Percentiles rank a stretch among this genome's conserved stretches.
Conservation (phyloP, 2,329 filamentous ascomycete genomes). For the Fulvia fulva region DNA sequence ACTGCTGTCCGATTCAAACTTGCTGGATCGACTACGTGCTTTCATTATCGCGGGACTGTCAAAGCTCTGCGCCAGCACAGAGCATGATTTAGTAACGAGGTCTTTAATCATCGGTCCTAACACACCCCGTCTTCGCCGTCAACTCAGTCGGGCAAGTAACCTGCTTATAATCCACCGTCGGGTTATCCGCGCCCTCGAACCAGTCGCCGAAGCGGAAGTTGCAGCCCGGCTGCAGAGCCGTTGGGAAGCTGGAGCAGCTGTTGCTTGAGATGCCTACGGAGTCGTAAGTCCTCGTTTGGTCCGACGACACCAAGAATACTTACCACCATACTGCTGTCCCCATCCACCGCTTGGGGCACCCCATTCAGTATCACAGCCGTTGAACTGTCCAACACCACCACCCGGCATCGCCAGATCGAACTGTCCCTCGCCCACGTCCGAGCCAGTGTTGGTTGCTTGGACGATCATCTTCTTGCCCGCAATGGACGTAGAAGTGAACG, state of each 20-base stretch:
- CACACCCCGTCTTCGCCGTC: constrained; percentile 1
- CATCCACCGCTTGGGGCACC: not conserved
- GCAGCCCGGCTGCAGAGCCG: not conserved
- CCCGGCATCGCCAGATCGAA: constrained; percentile 54
- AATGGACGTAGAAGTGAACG: constrained; percentile 54
- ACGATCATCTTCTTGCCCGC: constrained; percentile 61
- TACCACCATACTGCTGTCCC: constrained; percentile 6
- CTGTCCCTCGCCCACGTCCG: constrained; percentile 54
- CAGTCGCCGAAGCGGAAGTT: constrained; percentile 3
- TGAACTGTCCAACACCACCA: constrained; percentile 48
- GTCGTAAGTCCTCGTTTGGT: not conserved
- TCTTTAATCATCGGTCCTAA: not conserved
- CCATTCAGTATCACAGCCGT: constrained; percentile 1
- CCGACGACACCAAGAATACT: not conserved
- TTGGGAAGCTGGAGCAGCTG: not conserved
- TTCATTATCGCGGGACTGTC: too few species aligned
- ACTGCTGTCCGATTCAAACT: too few species aligned
- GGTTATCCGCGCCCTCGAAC: constrained; percentile 2
- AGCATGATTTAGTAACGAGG: not conserved
- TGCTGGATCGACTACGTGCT: too few species aligned
- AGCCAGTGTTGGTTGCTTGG: constrained; percentile 61
- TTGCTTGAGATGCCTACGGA: not conserved
- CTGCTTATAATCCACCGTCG: not conserved
- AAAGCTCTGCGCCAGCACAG: not conserved
- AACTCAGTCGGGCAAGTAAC: not conserved